A percentile compares a stretch with the other conserved stretches of the same genome.
Evolutionary conservation across 2,329 filamentous ascomycete species (phyloP).

Genomic region (Stachybotrys elegans): DNA sequence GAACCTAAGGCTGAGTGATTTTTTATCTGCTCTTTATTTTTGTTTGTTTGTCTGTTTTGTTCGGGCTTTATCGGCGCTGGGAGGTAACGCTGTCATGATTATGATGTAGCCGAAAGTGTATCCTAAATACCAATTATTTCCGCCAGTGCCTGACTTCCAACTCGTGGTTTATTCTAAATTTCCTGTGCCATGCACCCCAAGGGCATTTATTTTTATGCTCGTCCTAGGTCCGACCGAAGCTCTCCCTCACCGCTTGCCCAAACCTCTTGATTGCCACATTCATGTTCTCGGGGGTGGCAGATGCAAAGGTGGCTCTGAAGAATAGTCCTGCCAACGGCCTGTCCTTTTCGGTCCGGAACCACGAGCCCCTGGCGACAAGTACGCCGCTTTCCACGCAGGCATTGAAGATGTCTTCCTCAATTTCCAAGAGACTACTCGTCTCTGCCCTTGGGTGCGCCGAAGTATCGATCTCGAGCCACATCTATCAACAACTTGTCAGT

Average conservation of each 20-base stretch:
- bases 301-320: slow-evolving; percentile 86
- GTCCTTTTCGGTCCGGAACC: slow-evolving; percentile 77
- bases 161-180: no score
- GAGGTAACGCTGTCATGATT: no score
- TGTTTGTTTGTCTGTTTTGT: no score
- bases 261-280: slow-evolving; percentile 69
- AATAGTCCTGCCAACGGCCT: slow-evolving; percentile 62
- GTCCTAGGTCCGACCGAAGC: slow-evolving; percentile 36
- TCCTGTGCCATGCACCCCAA: no score
- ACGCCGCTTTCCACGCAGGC: slow-evolving; percentile 71
- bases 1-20: slow-evolving; percentile 28
- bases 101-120: no score
- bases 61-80: no score
- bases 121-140: no score
- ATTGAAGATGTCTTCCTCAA: slow-evolving; percentile 87
- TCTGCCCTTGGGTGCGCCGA: slow-evolving; percentile 57
- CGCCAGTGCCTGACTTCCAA: no score
- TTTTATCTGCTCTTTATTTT: no score
- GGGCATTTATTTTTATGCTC: no score
- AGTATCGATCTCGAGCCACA: slow-evolving; percentile 70
- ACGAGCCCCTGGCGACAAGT: slow-evolving; percentile 77
- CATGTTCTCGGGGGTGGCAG: slow-evolving; percentile 68
- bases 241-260: slow-evolving; percentile 64
- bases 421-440: slow-evolving; percentile 49
- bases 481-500: slow-evolving; percentile 29